A percentile compares a stretch with the other conserved stretches of the same genome.
These are phyloP conservation scores for Breviolum minutum DNA, from an alignment of 73 alveolate genomes.

Conservation along the genomic window DNA sequence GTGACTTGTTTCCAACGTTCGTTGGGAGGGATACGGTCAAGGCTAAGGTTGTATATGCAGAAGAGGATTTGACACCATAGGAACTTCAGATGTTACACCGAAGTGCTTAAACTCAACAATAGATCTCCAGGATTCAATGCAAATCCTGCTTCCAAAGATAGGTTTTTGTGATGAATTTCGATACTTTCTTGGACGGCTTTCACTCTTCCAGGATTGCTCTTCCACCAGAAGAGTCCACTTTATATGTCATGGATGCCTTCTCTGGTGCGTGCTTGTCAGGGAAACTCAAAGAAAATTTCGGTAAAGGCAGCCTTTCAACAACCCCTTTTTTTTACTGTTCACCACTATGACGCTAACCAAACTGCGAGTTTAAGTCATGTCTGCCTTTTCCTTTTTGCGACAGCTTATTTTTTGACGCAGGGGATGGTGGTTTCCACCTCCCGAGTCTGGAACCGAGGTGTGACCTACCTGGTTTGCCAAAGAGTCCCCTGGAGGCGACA, in stretches of 20 bases:
- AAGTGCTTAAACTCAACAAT: too few species aligned
- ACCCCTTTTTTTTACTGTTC: not conserved
- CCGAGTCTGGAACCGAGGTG: not conserved
- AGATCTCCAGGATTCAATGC: too few species aligned
- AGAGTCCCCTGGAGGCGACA: conserved; percentile 34
- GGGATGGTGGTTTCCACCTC: too few species aligned
- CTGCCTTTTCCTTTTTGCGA: too few species aligned
- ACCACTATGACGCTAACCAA: not conserved
- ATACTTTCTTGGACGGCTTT: too few species aligned
- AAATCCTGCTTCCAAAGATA: not conserved
- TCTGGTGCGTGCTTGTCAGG: conserved; percentile 21
- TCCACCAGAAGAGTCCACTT: conserved; percentile 51
- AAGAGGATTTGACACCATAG: too few species aligned
- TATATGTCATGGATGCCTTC: conserved; percentile 33
- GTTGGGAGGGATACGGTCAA: too few species aligned
- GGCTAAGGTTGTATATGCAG: too few species aligned
- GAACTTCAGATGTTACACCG: too few species aligned
- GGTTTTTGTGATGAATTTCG: not conserved
- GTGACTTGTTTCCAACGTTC: too few species aligned
- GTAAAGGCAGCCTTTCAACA: not conserved
- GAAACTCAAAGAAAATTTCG: not conserved
- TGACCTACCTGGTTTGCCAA: conserved; percentile 56
- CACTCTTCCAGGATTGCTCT: conserved; percentile 9
- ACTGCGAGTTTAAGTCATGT: too few species aligned
- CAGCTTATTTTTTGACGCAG: too few species aligned